Conservation (phyloP, 2,329 filamentous ascomycete genomes). For the Botrytis fragariae region DNA sequence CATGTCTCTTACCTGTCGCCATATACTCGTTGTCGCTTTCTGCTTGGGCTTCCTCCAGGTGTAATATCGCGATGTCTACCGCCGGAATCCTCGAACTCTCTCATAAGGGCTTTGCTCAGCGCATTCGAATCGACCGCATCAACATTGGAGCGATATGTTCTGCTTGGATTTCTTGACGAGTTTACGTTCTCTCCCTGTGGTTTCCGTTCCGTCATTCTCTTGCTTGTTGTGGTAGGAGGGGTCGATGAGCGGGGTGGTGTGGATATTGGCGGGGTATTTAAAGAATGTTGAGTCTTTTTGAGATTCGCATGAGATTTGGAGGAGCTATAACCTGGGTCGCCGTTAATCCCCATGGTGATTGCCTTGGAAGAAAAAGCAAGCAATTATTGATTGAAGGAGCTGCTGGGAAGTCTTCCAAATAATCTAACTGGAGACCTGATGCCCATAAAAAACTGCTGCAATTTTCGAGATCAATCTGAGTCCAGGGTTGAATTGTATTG, state of each 20-base stretch:
- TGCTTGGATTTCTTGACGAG: slow-evolving; percentile 26
- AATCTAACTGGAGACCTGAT: background rate
- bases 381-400: background rate
- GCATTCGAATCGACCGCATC: slow-evolving; percentile 50
- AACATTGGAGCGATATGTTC: slow-evolving; percentile 22
- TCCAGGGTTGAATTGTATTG: background rate
- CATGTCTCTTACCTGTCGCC: slow-evolving; percentile 47
- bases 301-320: slow-evolving; percentile 30
- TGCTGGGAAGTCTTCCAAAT: slow-evolving; percentile 10
- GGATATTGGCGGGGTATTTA: slow-evolving; percentile 34
- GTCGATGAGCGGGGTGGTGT: slow-evolving; percentile 37
- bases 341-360: slow-evolving; percentile 33
- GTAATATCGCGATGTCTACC: slow-evolving; percentile 55
- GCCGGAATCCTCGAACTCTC: slow-evolving; percentile 59
- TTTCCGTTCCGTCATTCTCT: slow-evolving; percentile 36
- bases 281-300: slow-evolving; percentile 29
- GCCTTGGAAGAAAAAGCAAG: slow-evolving; percentile 5
- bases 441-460: slow-evolving; percentile 9
- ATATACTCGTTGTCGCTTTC: slow-evolving; percentile 67
- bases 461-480: background rate
- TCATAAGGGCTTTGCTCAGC: slow-evolving; percentile 56
- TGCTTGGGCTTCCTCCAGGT: slow-evolving; percentile 62
- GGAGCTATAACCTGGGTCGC: slow-evolving; percentile 30
- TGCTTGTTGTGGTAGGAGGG: slow-evolving; percentile 35
- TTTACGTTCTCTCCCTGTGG: slow-evolving; percentile 27